Evolutionary conservation across 306 rosid species (phyloP).

Genomic region (Geum urbanum): DNA sequence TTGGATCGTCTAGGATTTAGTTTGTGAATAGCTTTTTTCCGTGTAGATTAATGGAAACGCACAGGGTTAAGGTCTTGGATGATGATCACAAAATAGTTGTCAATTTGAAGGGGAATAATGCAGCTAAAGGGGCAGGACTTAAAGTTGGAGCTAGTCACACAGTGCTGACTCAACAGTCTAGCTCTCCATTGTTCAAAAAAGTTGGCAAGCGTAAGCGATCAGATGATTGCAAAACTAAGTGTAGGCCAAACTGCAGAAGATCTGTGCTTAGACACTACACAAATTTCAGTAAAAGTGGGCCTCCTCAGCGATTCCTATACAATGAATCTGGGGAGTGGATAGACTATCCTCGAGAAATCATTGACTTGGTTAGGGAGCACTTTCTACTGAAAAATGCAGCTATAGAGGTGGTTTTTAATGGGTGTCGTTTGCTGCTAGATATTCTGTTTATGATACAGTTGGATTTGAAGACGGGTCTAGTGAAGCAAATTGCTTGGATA

Average conservation of each 20-base stretch:
- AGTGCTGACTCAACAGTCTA: slow-evolving; percentile 13
- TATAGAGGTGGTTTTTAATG: slow-evolving; percentile 24
- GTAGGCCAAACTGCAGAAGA: slow-evolving; percentile 10
- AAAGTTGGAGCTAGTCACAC: slow-evolving; percentile 8
- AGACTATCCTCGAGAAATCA: slow-evolving; percentile 21
- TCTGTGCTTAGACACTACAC: slow-evolving; percentile 21
- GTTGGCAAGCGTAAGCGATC: slow-evolving; percentile 19
- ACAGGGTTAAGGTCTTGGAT: slow-evolving; percentile 19
- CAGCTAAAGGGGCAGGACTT: slow-evolving; percentile 10
- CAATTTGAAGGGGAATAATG: slow-evolving; percentile 27
- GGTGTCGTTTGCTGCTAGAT: slow-evolving; percentile 25
- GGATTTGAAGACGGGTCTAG: slow-evolving; percentile 24
- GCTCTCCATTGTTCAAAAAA: slow-evolving; percentile 12
- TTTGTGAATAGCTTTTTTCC: slow-evolving; percentile 21
- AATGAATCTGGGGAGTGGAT: slow-evolving; percentile 29
- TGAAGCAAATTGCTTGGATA: slow-evolving; percentile 31
- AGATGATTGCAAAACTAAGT: slow-evolving; percentile 8
- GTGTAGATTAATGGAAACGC: slow-evolving; percentile 24
- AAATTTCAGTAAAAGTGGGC: slow-evolving; percentile 31
- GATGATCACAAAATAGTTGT: slow-evolving; percentile 17
- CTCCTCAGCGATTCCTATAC: slow-evolving; percentile 26
- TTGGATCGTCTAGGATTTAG: slow-evolving; percentile 15
- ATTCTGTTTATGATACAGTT: slow-evolving; percentile 26
- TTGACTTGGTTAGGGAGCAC: slow-evolving; percentile 21
- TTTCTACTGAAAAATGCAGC: slow-evolving; percentile 23